Percentiles rank a stretch among this genome's conserved stretches.
phyloP scores from a whole-genome alignment of 169 alveolate species.

The Cryptosporidium sp. region DNA sequence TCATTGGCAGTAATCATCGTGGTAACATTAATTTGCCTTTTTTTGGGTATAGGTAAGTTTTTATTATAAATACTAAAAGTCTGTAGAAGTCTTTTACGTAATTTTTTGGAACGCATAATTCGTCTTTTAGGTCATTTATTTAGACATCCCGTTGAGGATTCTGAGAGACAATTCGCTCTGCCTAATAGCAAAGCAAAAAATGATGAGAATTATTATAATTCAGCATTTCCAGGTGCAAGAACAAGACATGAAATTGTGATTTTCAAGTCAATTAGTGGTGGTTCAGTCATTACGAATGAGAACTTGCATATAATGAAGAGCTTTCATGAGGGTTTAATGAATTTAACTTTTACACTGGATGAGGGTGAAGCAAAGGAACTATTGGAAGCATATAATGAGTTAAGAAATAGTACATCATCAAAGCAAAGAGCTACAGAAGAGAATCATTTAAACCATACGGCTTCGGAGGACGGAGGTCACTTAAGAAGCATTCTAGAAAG shows the following conservation, averaged over 20 bases:
- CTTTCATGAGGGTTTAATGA: slow-evolving; percentile 73
- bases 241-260: slow-evolving; percentile 63
- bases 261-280: slow-evolving; percentile 52
- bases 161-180: slow-evolving; percentile 72
- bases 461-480: neutral
- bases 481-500: slow-evolving; percentile 44
- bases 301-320: slow-evolving; percentile 52
- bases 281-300: slow-evolving; percentile 51
- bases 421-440: slow-evolving; percentile 61
- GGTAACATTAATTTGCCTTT: slow-evolving; percentile 42
- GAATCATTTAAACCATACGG: neutral
- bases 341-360: slow-evolving; percentile 46
- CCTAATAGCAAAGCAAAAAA: slow-evolving; percentile 66
- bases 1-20: slow-evolving; percentile 28
- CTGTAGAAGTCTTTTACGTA: neutral
- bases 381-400: slow-evolving; percentile 67
- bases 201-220: slow-evolving; percentile 41
- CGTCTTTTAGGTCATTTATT: slow-evolving; percentile 43
- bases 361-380: slow-evolving; percentile 39
- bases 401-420: slow-evolving; percentile 64
- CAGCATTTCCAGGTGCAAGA: slow-evolving; percentile 76
- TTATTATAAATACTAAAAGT: neutral
- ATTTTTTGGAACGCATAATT: neutral
- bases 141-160: slow-evolving; percentile 72
- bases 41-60: slow-evolving; percentile 74